Evolutionary conservation across 2,329 filamentous ascomycete species (phyloP), one percentile per base, ranked within the genome.

Genomic region (Colletotrichum tofieldiae): DNA sequence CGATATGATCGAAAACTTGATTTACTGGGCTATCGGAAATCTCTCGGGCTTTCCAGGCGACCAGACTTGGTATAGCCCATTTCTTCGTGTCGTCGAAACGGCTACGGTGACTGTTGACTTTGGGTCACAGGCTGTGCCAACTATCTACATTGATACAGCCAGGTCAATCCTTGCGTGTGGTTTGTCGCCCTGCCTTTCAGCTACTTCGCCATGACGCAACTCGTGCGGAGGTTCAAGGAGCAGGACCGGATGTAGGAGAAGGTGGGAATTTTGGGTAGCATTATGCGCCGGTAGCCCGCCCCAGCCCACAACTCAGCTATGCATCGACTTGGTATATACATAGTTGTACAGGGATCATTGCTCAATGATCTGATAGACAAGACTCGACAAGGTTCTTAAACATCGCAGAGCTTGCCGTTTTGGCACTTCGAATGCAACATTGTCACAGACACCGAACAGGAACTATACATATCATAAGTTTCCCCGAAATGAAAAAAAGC

Each of bases 11-110:
- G 81, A 85, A 61, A 85, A 85, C 68, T 85, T 83, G 71, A 83
- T 85, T 37, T 85, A 86, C 75, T 86, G 84, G 84, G 85, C 82
- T 62, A 86, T 86, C 67, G 78, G 83, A 3, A 85, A 85, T 67
- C 74, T 86, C 4, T 83, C 83, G 0, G 82, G 85, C 66, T 84
- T 82, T 1, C 82, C 82, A 0, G 82, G 81, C 1, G 83, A 85
- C 59, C 82, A 84, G 74, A 84, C 85, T 67, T 77, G 84, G 56
- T 86, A 85, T 72, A 84, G 82, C 65, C 84, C 83, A n/a, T 75
- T 86, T 49, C 77, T 85, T 43, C 76, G 83, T 39, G 83, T 82
- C 0, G 82, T 84, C 52, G 82, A 85, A 75, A 84, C 83, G 2
- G 83, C 82, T 0, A 82, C 78, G 35, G 11, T 37, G 8, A 11